Conservation (phyloP, 139 green algal species). For the Microglena sp. region DNA sequence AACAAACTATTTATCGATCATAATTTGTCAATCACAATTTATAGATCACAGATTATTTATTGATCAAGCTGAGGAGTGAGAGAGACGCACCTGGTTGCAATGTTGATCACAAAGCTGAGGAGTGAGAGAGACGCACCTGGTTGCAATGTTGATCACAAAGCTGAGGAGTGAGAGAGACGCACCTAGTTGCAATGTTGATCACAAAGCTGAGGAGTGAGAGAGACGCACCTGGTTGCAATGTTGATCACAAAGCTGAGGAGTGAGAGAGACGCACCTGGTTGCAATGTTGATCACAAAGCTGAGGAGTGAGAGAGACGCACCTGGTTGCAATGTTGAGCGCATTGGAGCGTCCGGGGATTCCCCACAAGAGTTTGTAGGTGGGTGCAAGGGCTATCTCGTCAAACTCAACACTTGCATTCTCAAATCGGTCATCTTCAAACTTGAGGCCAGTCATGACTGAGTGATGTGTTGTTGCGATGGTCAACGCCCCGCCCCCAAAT, state of each 20-base stretch:
- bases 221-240: neutral
- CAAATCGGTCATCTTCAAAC: conserved; percentile 68
- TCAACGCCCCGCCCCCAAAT: conserved; percentile 42
- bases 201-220: neutral
- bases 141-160: too few species aligned
- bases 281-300: neutral
- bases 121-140: too few species aligned
- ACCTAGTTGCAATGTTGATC: neutral
- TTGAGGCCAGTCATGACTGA: conserved; percentile 62
- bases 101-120: too few species aligned
- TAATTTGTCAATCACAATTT: too few species aligned
- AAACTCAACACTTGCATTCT: conserved; percentile 86
- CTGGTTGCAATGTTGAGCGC: conserved; percentile 55
- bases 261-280: neutral
- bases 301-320: conserved; percentile 6
- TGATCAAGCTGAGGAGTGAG: too few species aligned
- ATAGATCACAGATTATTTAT: too few species aligned
- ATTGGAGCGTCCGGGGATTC: conserved; percentile 61
- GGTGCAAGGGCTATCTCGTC: conserved; percentile 63
- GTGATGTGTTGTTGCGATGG: conserved; percentile 79
- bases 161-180: neutral
- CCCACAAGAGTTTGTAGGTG: conserved; percentile 82
- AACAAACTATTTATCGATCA: too few species aligned
- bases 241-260: neutral
- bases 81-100: too few species aligned